A percentile compares a stretch with the other conserved stretches of the same genome.
Evolutionary conservation across 352 stramenopile genomes (phyloP).

Genomic region (Pythium myriotylum): DNA sequence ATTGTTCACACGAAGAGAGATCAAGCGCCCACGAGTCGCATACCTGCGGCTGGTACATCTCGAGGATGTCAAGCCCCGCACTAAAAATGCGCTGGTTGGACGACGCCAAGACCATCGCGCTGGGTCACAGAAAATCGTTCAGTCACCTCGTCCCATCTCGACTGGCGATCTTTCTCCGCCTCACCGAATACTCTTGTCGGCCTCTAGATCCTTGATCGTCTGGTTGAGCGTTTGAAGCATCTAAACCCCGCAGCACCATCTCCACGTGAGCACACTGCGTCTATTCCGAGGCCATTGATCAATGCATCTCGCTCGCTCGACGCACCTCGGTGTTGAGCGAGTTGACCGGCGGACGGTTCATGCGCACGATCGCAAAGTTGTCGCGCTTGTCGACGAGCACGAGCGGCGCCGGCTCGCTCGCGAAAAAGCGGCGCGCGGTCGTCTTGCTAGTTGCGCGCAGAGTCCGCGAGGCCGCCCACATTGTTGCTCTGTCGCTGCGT

Average conservation of each 20-base stretch:
- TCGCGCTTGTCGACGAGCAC: constrained; percentile 75
- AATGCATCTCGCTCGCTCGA: no score
- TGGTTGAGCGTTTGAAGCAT: constrained; percentile 69
- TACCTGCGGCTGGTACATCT: constrained; percentile 91
- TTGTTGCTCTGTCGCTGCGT: not conserved
- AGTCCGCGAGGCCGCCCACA: constrained; percentile 18
- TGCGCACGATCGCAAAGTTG: constrained; percentile 76
- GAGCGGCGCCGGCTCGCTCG: constrained; percentile 38
- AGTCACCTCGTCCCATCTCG: no score
- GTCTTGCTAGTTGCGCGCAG: constrained; percentile 17
- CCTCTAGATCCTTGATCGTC: constrained; percentile 70
- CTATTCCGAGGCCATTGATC: no score
- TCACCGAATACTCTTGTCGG: constrained; percentile 76
- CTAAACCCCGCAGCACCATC: constrained; percentile 27
- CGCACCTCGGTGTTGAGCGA: constrained; percentile 73
- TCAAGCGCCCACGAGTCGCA: not conserved
- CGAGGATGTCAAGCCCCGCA: constrained; percentile 91
- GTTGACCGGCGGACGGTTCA: constrained; percentile 83
- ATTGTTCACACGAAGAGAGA: no score
- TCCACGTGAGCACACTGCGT: no score
- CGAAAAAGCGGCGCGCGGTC: not conserved
- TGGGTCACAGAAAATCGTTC: no score
- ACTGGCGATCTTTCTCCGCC: no score
- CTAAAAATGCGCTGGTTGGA: constrained; percentile 88
- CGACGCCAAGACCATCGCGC: constrained; percentile 77